phyloP scores from a whole-genome alignment of 208 protist species.

The Leishmania guyanensis region DNA sequence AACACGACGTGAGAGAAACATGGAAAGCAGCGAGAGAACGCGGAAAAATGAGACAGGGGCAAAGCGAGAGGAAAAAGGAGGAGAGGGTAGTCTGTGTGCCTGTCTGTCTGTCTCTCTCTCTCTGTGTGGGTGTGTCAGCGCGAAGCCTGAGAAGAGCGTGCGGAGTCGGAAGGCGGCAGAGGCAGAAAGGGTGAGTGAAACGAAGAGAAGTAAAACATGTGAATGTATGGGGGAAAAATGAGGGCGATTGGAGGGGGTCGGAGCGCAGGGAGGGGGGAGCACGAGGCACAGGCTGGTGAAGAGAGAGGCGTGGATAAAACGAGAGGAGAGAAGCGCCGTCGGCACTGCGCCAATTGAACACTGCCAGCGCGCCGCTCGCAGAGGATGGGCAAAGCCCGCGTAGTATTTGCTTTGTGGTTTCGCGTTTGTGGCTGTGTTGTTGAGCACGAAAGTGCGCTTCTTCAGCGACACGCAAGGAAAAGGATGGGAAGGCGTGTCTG shows the following conservation, averaged over 20 bases:
- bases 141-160: background rate
- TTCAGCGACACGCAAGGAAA: background rate
- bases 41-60: too few species aligned
- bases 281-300: background rate
- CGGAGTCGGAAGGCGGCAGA: background rate
- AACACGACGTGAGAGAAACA: background rate
- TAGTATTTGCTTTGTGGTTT: background rate
- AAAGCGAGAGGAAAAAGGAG: background rate
- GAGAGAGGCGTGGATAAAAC: background rate
- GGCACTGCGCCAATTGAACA: background rate
- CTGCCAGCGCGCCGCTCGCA: background rate
- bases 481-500: background rate
- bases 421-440: background rate
- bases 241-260: too few species aligned
- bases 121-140: background rate
- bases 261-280: too few species aligned
- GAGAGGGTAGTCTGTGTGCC: background rate
- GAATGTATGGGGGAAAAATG: background rate
- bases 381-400: background rate
- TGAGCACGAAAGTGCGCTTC: background rate
- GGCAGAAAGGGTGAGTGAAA: constrained; percentile 5
- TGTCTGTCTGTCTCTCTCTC: too few species aligned
- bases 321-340: background rate
- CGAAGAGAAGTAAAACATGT: constrained; percentile 5
- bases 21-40: background rate